Evolutionary conservation across 2,329 filamentous ascomycete genomes (phyloP).

Genomic region (Diaporthe caulivora): DNA sequence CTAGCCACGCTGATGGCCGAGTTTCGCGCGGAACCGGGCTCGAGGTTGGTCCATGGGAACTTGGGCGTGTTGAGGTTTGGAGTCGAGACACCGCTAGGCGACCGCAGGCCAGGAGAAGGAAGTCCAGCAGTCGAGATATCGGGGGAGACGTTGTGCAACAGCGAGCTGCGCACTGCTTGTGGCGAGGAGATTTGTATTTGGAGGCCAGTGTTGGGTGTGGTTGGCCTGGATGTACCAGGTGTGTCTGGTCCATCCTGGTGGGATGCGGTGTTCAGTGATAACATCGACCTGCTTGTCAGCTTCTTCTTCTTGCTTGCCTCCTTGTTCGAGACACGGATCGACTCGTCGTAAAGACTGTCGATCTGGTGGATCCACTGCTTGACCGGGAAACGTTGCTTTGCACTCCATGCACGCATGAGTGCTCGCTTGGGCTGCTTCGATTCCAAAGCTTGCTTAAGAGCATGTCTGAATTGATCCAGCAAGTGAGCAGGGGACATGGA

Average conservation of each 20-base stretch:
- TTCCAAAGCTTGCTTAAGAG: constrained; percentile 69
- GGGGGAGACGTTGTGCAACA: constrained; percentile 41
- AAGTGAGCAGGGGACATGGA: constrained; percentile 72
- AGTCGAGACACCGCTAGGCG: constrained; percentile 19
- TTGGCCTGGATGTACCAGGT: constrained; percentile 34
- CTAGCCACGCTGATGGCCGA: constrained; percentile 36
- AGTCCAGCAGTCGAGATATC: constrained; percentile 33
- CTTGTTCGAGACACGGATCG: constrained; percentile 63
- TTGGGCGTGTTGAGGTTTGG: constrained; percentile 38
- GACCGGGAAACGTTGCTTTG: constrained; percentile 74
- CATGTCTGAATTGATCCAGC: constrained; percentile 72
- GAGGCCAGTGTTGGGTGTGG: constrained; percentile 31
- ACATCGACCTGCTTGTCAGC: constrained; percentile 40
- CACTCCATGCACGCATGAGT: constrained; percentile 73
- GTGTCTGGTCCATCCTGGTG: constrained; percentile 40
- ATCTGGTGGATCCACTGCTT: constrained; percentile 75
- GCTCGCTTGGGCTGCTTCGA: constrained; percentile 67
- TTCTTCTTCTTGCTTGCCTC: constrained; percentile 45
- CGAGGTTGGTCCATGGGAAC: constrained; percentile 39
- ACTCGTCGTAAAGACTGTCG: constrained; percentile 69
- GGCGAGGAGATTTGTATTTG: constrained; percentile 39
- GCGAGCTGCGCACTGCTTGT: constrained; percentile 40
- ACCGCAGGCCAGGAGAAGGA: constrained; percentile 30
- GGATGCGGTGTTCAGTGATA: constrained; percentile 41
- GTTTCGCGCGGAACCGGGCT: constrained; percentile 32